A percentile compares a stretch with the other conserved stretches of the same genome.
These are phyloP conservation scores for Rosa chinensis DNA, from an alignment of 306 rosid genomes.

Conservation along the genomic window DNA sequence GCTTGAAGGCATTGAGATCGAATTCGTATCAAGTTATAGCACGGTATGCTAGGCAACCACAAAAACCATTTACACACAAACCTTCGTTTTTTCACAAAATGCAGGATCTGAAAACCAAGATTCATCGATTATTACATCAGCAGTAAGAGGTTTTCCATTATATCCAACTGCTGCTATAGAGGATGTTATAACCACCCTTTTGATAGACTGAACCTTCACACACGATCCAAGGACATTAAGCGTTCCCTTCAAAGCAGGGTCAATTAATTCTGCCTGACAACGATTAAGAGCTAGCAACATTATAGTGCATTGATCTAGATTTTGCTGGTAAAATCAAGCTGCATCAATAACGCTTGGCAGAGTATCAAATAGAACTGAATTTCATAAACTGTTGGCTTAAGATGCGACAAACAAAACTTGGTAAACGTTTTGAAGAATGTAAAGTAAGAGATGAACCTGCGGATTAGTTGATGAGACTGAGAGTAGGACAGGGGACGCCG, in stretches of 20 bases:
- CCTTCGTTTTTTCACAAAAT: conserved; percentile 3
- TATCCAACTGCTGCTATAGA: neutral
- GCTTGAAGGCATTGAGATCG: neutral
- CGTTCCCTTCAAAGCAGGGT: conserved; percentile 36
- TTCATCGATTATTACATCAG: conserved; percentile 7
- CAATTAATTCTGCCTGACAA: conserved; percentile 24
- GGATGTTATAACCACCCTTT: conserved; percentile 29
- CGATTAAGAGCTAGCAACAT: neutral
- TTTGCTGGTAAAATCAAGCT: neutral
- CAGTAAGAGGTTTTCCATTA: conserved; percentile 6
- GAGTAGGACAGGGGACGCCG: conserved; percentile 17
- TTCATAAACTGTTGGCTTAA: too few species aligned
- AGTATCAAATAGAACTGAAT: too few species aligned
- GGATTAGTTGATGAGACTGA: conserved; percentile 20
- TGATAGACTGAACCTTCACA: conserved; percentile 7
- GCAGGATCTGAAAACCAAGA: conserved; percentile 14
- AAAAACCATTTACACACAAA: neutral
- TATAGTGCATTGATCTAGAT: neutral
- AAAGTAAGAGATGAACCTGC: conserved; percentile 33
- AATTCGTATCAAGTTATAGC: neutral
- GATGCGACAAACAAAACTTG: neutral
- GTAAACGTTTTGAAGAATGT: neutral
- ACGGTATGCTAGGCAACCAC: neutral
- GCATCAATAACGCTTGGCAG: neutral
- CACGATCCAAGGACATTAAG: conserved; percentile 27